Percentiles rank a stretch among this genome's conserved stretches.
These are phyloP conservation scores for Arctium minus DNA, from an alignment of 129 eudicot genomes.

Conservation along the genomic window DNA sequence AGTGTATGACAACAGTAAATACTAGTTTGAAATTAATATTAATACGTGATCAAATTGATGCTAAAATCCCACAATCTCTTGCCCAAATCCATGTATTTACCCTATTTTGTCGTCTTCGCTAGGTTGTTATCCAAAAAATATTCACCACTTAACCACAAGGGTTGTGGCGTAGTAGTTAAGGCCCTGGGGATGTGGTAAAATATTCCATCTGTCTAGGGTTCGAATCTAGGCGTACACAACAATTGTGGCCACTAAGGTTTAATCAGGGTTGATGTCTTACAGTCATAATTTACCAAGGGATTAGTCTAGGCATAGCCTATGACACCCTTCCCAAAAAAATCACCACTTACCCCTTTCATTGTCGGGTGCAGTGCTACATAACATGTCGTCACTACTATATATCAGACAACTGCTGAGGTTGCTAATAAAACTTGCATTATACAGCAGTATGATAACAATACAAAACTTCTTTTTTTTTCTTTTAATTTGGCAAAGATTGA, in stretches of 20 bases:
- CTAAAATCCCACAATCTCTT: slow-evolving; percentile 64
- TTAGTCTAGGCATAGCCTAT: too few relatives aligned
- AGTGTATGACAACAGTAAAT: too few relatives aligned
- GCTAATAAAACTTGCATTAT: slow-evolving; percentile 47
- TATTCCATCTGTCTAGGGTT: too few relatives aligned
- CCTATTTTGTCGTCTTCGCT: slow-evolving; percentile 39
- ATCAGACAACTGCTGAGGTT: slow-evolving; percentile 45
- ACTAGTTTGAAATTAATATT: too few relatives aligned
- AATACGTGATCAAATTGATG: slow-evolving; percentile 35
- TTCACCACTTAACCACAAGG: too few relatives aligned
- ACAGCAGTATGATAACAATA: not conserved
- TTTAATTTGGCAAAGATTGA: not conserved
- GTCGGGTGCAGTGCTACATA: slow-evolving; percentile 55
- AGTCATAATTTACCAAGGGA: too few relatives aligned
- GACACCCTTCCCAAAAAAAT: too few relatives aligned
- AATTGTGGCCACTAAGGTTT: too few relatives aligned
- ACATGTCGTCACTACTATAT: slow-evolving; percentile 56
- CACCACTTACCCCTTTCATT: slow-evolving; percentile 55
- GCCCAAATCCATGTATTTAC: slow-evolving; percentile 42
- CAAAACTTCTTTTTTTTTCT: not conserved
- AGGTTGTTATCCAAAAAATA: slow-evolving; percentile 52
- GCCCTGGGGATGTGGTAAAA: too few relatives aligned
- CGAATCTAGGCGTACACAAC: too few relatives aligned
- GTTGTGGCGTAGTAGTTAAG: too few relatives aligned
- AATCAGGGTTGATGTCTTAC: too few relatives aligned